Evolutionary conservation across 2,329 filamentous ascomycete species (phyloP).

Genomic region (Ophiostoma angusticollis): DNA sequence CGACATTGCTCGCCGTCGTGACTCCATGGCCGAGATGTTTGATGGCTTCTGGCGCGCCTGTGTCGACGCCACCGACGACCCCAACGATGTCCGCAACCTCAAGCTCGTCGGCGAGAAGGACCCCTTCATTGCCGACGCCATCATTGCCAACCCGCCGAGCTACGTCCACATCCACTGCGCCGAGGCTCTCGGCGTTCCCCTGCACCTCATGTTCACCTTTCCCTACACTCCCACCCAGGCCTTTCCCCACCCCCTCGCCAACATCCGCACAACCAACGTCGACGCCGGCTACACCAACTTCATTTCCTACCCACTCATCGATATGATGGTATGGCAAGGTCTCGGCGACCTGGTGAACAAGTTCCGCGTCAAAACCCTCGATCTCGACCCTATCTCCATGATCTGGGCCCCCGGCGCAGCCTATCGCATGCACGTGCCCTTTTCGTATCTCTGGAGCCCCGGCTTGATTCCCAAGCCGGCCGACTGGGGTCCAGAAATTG

Average conservation of each 20-base stretch:
- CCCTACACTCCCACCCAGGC: constrained; percentile 63
- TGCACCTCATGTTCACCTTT: constrained; percentile 84
- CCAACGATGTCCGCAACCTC: constrained; percentile 44
- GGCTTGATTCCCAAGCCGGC: constrained; percentile 51
- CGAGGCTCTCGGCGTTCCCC: constrained; percentile 61
- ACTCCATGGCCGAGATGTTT: constrained; percentile 70
- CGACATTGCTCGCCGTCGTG: constrained; percentile 54
- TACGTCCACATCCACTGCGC: constrained; percentile 72
- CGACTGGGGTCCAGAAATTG: constrained; percentile 57
- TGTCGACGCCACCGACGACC: constrained; percentile 59
- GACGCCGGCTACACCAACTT: constrained; percentile 66
- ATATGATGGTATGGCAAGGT: constrained; percentile 87
- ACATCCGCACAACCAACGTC: constrained; percentile 59
- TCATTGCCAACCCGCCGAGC: constrained; percentile 71
- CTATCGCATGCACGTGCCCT: constrained; percentile 61
- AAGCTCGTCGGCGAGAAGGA: constrained; percentile 51
- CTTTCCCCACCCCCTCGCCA: constrained; percentile 68
- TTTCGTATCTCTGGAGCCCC: constrained; percentile 61
- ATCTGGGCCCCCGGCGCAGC: constrained; percentile 65
- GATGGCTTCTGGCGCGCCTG: constrained; percentile 72
- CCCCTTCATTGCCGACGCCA: constrained; percentile 61
- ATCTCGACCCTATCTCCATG: constrained; percentile 60
- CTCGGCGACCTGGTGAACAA: constrained; percentile 66
- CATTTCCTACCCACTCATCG: constrained; percentile 67
- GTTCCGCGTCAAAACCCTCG: constrained; percentile 56